Conservation (phyloP, 2,329 filamentous ascomycete species). For the Fusarium oxysporum region DNA sequence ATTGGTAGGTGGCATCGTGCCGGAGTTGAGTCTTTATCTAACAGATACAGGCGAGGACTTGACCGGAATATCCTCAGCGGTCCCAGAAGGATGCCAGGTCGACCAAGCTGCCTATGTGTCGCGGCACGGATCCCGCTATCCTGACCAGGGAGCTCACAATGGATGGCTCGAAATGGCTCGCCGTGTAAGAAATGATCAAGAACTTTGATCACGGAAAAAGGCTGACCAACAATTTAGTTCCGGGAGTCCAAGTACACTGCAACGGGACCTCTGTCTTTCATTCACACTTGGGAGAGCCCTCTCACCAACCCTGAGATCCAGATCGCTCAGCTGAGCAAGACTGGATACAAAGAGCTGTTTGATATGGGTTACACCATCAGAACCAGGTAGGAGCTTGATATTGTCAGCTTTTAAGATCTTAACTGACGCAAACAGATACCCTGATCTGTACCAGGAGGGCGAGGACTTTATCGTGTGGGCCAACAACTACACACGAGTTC, state of each 20-base stretch:
- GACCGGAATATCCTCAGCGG: constrained; percentile 63
- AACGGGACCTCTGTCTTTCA: constrained; percentile 64
- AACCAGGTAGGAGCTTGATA: constrained; percentile 49
- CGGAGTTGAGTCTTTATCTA: background rate
- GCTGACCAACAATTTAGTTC: constrained; percentile 54
- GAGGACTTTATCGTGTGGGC: constrained; percentile 70
- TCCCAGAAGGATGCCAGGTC: constrained; percentile 67
- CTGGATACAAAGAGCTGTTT: constrained; percentile 71
- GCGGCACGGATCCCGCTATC: constrained; percentile 72
- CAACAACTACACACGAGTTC: constrained; percentile 73
- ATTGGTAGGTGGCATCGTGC: constrained; percentile 52
- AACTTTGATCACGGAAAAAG: accelerated
- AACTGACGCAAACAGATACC: constrained; percentile 50
- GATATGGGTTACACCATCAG: constrained; percentile 66
- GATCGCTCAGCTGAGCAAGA: constrained; percentile 69
- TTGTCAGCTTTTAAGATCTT: accelerated
- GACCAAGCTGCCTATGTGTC: constrained; percentile 70
- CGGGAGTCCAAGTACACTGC: constrained; percentile 65
- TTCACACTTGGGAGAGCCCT: constrained; percentile 68
- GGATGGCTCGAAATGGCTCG: constrained; percentile 63
- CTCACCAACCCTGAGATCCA: constrained; percentile 66
- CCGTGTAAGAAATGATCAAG: constrained; percentile 47
- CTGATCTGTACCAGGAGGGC: constrained; percentile 62
- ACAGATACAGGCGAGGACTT: constrained; percentile 63
- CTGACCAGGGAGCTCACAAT: constrained; percentile 69